These are phyloP conservation scores for Penicillium fimorum DNA, from an alignment of 495 filamentous ascomycete species.

Conservation along the genomic window DNA sequence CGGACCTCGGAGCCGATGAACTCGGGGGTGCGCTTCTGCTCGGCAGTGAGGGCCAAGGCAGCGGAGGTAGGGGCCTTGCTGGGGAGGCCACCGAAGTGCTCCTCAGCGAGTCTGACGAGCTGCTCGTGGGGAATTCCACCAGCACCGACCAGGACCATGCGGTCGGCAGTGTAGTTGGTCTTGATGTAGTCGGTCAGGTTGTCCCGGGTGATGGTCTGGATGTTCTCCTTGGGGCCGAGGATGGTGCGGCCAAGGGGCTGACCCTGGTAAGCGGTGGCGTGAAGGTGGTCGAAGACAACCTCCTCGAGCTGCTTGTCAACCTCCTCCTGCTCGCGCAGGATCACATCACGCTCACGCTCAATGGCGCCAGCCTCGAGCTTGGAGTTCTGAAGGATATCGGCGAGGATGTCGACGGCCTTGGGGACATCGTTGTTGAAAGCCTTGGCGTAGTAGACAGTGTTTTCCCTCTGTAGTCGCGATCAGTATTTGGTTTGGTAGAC, in stretches of 20 bases:
- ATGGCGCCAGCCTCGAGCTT: slow-evolving; percentile 91
- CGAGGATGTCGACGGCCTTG: slow-evolving; percentile 92
- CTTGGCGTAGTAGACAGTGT: slow-evolving; percentile 99
- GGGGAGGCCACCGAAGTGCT: slow-evolving; percentile 83
- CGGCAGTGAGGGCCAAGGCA: slow-evolving; percentile 58
- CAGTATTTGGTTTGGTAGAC: slow-evolving; percentile 18
- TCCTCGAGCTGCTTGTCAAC: slow-evolving; percentile 99
- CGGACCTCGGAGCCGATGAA: slow-evolving; percentile 96
- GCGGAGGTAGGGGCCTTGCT: slow-evolving; percentile 68
- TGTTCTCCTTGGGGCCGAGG: slow-evolving; percentile 96
- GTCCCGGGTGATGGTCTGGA: slow-evolving; percentile 85
- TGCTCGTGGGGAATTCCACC: slow-evolving; percentile 91
- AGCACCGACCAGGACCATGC: slow-evolving; percentile 96
- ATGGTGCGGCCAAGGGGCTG: slow-evolving; percentile 98
- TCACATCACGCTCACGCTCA: slow-evolving; percentile 96
- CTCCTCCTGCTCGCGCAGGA: slow-evolving; percentile 97
- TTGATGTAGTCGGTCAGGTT: slow-evolving; percentile 96
- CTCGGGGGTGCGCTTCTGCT: slow-evolving; percentile 82
- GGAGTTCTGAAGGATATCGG: slow-evolving; percentile 98
- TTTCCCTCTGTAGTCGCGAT: slow-evolving; percentile 73
- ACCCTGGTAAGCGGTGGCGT: slow-evolving; percentile 94
- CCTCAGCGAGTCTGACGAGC: slow-evolving; percentile 92
- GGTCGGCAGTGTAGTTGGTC: slow-evolving; percentile 98
- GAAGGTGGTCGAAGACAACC: slow-evolving; percentile 98
- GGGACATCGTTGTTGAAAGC: slow-evolving; percentile 97